A percentile compares a stretch with the other conserved stretches of the same genome.
These are phyloP conservation scores for Colletotrichum orchidophilum DNA, from an alignment of 2,329 filamentous ascomycete species.

Conservation along the genomic window DNA sequence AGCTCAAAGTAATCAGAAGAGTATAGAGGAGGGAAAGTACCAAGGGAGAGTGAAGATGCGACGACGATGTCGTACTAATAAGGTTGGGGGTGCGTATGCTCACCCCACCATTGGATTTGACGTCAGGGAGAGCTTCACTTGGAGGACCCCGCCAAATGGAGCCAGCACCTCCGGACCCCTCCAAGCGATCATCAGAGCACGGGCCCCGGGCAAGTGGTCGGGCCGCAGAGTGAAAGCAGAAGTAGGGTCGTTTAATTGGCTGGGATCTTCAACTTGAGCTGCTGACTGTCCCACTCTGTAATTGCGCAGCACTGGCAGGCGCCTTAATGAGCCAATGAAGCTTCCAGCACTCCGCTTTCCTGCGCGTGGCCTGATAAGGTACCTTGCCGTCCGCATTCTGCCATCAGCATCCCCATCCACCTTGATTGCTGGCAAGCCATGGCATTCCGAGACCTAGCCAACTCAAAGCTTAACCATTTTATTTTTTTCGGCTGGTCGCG, in stretches of 20 bases:
- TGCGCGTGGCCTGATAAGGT: background rate
- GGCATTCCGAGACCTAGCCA: background rate
- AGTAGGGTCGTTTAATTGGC: background rate
- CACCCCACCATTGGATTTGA: constrained; percentile 32
- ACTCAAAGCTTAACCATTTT: background rate
- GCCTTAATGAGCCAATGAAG: constrained; percentile 18
- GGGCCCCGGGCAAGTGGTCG: constrained; percentile 27
- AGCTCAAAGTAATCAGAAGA: background rate
- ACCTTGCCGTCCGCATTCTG: constrained; percentile 25
- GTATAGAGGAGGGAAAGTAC: background rate
- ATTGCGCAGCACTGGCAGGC: background rate
- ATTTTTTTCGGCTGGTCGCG: background rate
- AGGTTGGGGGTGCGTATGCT: constrained; percentile 7
- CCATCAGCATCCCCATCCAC: constrained; percentile 4
- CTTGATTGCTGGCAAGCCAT: background rate
- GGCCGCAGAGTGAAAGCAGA: constrained; percentile 13
- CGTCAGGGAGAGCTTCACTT: constrained; percentile 31
- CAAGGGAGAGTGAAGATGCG: background rate
- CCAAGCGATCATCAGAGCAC: constrained; percentile 18
- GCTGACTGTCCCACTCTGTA: constrained; percentile 2
- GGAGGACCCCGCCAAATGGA: constrained; percentile 28
- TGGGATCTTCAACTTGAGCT: background rate
- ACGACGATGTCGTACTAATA: constrained; percentile 6
- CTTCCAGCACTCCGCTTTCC: background rate
- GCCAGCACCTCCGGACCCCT: background rate